These are phyloP conservation scores for Globomyces pollinis-pini DNA, from an alignment of 192 early-diverging fungal genomes.

Conservation along the genomic window DNA sequence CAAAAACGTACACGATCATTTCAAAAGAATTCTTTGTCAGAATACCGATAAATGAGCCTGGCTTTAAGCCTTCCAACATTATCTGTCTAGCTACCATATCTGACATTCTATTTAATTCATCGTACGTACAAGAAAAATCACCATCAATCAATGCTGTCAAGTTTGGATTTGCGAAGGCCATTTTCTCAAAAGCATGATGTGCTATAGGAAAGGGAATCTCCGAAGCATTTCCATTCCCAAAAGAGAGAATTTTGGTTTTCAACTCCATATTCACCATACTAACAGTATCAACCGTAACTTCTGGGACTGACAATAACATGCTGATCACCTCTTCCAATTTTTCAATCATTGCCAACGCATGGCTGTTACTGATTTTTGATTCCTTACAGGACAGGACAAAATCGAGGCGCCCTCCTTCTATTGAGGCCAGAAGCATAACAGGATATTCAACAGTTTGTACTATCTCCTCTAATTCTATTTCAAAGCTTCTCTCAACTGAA, in stretches of 20 bases:
- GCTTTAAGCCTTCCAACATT: background rate
- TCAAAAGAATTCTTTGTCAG: constrained; percentile 21
- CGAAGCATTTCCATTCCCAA: background rate
- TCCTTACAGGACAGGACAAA: too few species aligned
- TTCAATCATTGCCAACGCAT: too few species aligned
- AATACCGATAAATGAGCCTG: constrained; percentile 12
- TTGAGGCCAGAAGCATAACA: too few species aligned
- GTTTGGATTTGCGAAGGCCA: background rate
- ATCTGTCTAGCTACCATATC: constrained; percentile 16
- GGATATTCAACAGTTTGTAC: too few species aligned
- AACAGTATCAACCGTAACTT: too few species aligned
- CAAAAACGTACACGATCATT: constrained; percentile 18
- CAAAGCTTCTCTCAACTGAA: too few species aligned
- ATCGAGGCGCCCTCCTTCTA: too few species aligned
- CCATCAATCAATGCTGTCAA: background rate
- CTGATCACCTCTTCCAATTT: too few species aligned
- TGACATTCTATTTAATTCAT: constrained; percentile 19
- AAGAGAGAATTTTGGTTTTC: background rate
- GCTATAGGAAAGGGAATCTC: background rate
- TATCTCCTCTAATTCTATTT: too few species aligned
- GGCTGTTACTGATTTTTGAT: too few species aligned
- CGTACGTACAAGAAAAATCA: constrained; percentile 16
- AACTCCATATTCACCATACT: too few species aligned
- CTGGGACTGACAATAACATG: too few species aligned
- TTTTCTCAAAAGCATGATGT: constrained; percentile 7